These are phyloP conservation scores for Flaveria sonorensis DNA, from an alignment of 129 eudicot species.

Conservation along the genomic window DNA sequence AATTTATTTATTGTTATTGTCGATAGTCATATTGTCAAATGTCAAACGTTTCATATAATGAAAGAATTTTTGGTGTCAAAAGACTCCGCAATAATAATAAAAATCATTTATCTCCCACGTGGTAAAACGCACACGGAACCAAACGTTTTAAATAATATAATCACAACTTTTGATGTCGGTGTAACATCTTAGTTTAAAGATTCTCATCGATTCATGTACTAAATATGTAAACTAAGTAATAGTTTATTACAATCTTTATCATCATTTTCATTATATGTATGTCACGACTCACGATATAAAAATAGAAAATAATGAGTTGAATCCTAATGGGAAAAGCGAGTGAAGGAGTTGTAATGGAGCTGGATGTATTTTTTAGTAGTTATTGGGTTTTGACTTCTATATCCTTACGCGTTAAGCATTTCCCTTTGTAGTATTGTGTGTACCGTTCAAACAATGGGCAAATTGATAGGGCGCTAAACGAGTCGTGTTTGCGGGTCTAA, in stretches of 20 bases:
- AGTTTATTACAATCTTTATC: background rate
- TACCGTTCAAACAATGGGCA: background rate
- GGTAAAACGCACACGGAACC: background rate
- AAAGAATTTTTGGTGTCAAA: no score
- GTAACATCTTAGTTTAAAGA: background rate
- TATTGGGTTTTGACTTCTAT: constrained; percentile 2
- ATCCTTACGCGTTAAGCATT: constrained; percentile 17
- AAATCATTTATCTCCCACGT: background rate
- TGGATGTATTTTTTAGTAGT: background rate
- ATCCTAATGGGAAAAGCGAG: constrained; percentile 23
- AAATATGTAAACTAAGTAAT: background rate
- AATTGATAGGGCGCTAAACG: no score
- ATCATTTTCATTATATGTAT: background rate
- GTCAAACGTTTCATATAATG: no score
- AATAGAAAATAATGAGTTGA: constrained; percentile 2
- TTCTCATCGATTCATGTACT: background rate
- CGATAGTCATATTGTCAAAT: no score
- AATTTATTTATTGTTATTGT: no score
- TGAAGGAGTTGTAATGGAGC: constrained; percentile 12
- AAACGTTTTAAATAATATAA: background rate
- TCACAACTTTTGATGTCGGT: background rate
- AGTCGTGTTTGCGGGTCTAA: no score
- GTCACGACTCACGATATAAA: background rate
- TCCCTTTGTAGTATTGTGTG: background rate
- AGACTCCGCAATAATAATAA: background rate